phyloP scores from a whole-genome alignment of 2,329 filamentous ascomycete genomes.

The Tolypocladium capitatum region DNA sequence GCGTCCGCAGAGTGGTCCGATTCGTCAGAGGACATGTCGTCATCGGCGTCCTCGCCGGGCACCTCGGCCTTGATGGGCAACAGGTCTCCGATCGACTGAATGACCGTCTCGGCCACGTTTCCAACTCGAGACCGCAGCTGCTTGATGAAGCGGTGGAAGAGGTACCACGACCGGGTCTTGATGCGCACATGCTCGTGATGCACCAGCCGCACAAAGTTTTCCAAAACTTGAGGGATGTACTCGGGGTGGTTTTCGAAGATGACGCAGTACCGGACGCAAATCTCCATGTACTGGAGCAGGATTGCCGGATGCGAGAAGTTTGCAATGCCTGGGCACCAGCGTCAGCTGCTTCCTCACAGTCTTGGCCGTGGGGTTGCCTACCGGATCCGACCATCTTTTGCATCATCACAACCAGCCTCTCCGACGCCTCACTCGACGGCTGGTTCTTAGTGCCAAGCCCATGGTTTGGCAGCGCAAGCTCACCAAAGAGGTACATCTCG shows the following conservation, averaged over 20 bases:
- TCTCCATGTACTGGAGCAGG: constrained; percentile 95
- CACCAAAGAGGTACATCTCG: constrained; percentile 92
- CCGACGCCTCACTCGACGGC: constrained; percentile 64
- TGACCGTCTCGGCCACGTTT: constrained; percentile 81
- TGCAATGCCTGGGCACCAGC: constrained; percentile 50
- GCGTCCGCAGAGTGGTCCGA: constrained; percentile 83
- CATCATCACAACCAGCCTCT: constrained; percentile 85
- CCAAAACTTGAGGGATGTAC: constrained; percentile 74
- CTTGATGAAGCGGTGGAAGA: constrained; percentile 87
- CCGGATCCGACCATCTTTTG: constrained; percentile 86
- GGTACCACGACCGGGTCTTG: constrained; percentile 86
- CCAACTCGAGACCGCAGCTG: constrained; percentile 73
- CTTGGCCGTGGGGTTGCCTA: constrained; percentile 27
- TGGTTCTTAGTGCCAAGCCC: constrained; percentile 78
- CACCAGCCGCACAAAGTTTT: constrained; percentile 81
- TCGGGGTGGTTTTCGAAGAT: constrained; percentile 81
- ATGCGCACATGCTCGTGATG: constrained; percentile 82
- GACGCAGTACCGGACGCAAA: constrained; percentile 82
- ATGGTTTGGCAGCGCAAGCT: constrained; percentile 78
- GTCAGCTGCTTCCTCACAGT: not conserved
- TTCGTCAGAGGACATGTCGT: constrained; percentile 92
- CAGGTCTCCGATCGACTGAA: constrained; percentile 78
- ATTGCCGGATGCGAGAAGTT: constrained; percentile 83
- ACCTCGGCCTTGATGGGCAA: constrained; percentile 85
- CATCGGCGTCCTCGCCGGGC: constrained; percentile 60